These are phyloP conservation scores for Wickerhamomyces silvicola DNA, from an alignment of 805 yeast species.

Conservation along the genomic window DNA sequence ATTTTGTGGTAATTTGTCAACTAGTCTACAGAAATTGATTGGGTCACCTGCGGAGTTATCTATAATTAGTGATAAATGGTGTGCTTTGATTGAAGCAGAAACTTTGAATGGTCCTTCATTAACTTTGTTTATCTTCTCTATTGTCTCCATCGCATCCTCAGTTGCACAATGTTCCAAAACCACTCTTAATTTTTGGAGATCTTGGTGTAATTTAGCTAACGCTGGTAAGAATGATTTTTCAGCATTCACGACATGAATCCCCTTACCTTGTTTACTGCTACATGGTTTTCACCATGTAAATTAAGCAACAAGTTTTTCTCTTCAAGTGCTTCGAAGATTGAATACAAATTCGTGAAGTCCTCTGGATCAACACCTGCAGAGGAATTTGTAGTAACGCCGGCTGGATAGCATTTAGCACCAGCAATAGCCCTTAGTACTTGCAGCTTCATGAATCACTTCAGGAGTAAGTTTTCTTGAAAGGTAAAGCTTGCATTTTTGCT, in stretches of 20 bases:
- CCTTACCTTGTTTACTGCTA: constrained; percentile 43
- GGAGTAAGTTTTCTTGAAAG: constrained; percentile 77
- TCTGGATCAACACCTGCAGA: constrained; percentile 88
- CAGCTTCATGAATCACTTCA: constrained; percentile 76
- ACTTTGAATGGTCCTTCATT: constrained; percentile 47
- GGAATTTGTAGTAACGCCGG: constrained; percentile 98
- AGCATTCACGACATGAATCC: constrained; percentile 88
- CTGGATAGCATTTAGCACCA: constrained; percentile 97
- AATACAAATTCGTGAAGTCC: constrained; percentile 83
- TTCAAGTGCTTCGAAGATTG: constrained; percentile 86
- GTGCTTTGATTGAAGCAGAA: constrained; percentile 94
- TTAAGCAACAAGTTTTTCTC: constrained; percentile 71
- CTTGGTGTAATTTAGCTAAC: constrained; percentile 63
- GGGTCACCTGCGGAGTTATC: constrained; percentile 98
- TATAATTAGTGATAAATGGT: constrained; percentile 80
- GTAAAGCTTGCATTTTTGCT: constrained; percentile 55
- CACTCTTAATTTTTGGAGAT: constrained; percentile 82
- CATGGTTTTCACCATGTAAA: constrained; percentile 95
- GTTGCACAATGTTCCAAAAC: constrained; percentile 95
- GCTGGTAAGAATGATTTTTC: constrained; percentile 92
- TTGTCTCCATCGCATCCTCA: constrained; percentile 74
- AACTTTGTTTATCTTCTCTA: constrained; percentile 53
- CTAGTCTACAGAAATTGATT: constrained; percentile 94
- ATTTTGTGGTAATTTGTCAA: constrained; percentile 88
- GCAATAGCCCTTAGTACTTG: constrained; percentile 55